Conservation (phyloP, 1,139 yeast species). For the Taphrina pruni region DNA sequence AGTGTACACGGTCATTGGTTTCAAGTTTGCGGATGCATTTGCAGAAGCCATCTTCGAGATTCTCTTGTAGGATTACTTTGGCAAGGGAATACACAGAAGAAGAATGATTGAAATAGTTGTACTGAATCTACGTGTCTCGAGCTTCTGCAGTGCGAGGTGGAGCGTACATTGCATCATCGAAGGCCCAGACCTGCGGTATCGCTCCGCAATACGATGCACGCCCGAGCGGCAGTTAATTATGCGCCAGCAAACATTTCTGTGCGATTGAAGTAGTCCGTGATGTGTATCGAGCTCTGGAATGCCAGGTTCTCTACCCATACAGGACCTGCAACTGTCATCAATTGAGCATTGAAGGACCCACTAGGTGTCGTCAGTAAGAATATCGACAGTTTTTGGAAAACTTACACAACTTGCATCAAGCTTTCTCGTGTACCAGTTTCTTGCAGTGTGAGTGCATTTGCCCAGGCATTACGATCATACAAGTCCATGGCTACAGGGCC, state of each 20-base stretch:
- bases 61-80: too few species aligned
- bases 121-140: background rate
- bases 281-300: conserved; percentile 15
- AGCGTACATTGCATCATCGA: conserved; percentile 1
- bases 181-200: background rate
- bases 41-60: conserved; percentile 6
- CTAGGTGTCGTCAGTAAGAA: background rate
- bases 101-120: background rate
- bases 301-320: conserved; percentile 7
- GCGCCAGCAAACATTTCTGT: conserved; percentile 3
- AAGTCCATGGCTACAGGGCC: conserved; percentile 7
- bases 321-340: conserved; percentile 13
- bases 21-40: conserved; percentile 22
- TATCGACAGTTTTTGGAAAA: too few species aligned
- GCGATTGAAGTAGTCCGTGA: conserved; percentile 16
- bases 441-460: conserved; percentile 14
- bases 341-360: conserved; percentile 6
- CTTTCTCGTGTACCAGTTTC: conserved; percentile 9
- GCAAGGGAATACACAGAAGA: too few species aligned
- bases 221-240: background rate
- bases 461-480: conserved; percentile 2
- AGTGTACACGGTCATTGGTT: conserved; percentile 43
- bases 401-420: conserved; percentile 15
- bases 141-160: background rate
- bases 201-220: conserved; percentile 1